These are phyloP conservation scores for Vanrija sp. DNA, from an alignment of 1,284 basidiomycete genomes.

Conservation along the genomic window DNA sequence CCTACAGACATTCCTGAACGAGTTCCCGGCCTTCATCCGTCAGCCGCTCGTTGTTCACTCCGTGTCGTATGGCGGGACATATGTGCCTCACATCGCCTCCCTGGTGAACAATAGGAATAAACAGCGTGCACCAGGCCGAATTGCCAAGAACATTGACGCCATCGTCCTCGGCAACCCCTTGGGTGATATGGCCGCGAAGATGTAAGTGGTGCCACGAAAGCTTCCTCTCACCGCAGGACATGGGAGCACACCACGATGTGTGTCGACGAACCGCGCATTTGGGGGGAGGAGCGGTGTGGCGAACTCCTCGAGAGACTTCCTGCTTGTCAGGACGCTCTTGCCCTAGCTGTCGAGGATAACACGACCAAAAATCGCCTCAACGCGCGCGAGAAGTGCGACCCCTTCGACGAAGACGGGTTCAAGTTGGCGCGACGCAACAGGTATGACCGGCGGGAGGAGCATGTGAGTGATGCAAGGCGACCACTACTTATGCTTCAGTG, in stretches of 20 bases:
- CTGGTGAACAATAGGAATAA: constrained; percentile 6
- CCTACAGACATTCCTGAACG: constrained; percentile 7
- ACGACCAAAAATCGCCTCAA: constrained; percentile 41
- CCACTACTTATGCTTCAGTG: background rate
- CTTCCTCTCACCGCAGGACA: background rate
- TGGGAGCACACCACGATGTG: background rate
- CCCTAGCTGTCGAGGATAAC: constrained; percentile 46
- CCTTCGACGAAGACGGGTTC: background rate
- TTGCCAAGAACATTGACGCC: constrained; percentile 15
- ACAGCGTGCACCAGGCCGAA: background rate
- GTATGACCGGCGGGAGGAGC: background rate
- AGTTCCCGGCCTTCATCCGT: background rate
- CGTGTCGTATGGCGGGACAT: constrained; percentile 17
- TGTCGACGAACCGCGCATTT: background rate
- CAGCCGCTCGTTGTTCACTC: constrained; percentile 13
- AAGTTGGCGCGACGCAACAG: background rate
- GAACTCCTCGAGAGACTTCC: too few species aligned
- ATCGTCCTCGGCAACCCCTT: constrained; percentile 17
- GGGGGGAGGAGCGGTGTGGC: too few species aligned
- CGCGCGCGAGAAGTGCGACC: constrained; percentile 23
- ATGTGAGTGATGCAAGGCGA: background rate
- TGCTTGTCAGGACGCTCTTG: constrained; percentile 24
- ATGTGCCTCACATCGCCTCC: constrained; percentile 7
- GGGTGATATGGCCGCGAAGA: constrained; percentile 3
- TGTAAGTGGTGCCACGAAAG: too few species aligned